These are phyloP conservation scores for Termitomyces sp. DNA, from an alignment of 768 basidiomycete genomes.

Conservation along the genomic window DNA sequence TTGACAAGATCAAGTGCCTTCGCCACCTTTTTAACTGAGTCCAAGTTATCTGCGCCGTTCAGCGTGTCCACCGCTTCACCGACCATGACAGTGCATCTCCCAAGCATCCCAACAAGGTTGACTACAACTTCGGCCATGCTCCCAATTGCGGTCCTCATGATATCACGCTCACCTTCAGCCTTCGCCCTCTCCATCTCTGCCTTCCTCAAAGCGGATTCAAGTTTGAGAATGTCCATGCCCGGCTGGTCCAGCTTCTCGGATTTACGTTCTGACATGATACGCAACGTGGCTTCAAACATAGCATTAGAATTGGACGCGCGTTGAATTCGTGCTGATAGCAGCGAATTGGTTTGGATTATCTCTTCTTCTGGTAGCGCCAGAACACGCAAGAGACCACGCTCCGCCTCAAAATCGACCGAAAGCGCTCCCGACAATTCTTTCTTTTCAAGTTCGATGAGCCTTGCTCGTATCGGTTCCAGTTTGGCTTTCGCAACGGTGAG, in stretches of 20 bases:
- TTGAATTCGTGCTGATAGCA: slow-evolving; percentile 54
- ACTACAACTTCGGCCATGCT: slow-evolving; percentile 68
- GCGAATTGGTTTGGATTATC: slow-evolving; percentile 54
- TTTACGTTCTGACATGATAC: slow-evolving; percentile 77
- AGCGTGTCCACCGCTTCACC: slow-evolving; percentile 50
- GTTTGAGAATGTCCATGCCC: slow-evolving; percentile 64
- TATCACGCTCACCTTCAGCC: slow-evolving; percentile 63
- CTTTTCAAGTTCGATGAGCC: slow-evolving; percentile 56
- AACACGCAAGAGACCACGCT: slow-evolving; percentile 63
- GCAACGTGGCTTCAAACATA: slow-evolving; percentile 84
- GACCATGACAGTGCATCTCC: slow-evolving; percentile 71
- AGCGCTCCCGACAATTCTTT: slow-evolving; percentile 36
- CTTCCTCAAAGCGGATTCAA: slow-evolving; percentile 61
- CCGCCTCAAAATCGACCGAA: slow-evolving; percentile 64
- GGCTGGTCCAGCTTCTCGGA: slow-evolving; percentile 77
- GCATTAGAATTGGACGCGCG: slow-evolving; percentile 72
- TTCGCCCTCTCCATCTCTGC: slow-evolving; percentile 70
- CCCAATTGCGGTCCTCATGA: slow-evolving; percentile 56
- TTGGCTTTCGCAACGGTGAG: slow-evolving; percentile 68
- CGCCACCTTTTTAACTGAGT: slow-evolving; percentile 44
- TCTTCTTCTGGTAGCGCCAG: slow-evolving; percentile 73
- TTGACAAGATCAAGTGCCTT: slow-evolving; percentile 49
- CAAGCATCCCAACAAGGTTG: slow-evolving; percentile 75
- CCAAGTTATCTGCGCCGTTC: slow-evolving; percentile 24
- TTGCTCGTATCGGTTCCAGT: slow-evolving; percentile 57